Evolutionary conservation across 371 early-diverging fungal genomes (phyloP).

Genomic region (Dinochytrium kinnereticum): DNA sequence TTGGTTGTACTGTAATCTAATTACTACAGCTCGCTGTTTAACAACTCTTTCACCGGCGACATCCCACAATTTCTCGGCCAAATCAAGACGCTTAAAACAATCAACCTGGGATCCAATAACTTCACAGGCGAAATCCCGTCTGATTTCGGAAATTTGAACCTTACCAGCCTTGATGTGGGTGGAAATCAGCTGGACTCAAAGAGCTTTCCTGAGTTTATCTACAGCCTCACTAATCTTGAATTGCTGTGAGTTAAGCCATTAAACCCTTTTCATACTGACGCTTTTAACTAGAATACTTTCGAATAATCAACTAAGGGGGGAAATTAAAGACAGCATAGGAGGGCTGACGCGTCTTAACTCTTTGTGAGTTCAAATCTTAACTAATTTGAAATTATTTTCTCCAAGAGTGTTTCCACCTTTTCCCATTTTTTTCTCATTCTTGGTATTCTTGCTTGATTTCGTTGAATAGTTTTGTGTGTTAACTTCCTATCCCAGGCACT

Average conservation of each 20-base stretch:
- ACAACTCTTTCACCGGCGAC: not conserved
- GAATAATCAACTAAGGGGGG: not conserved
- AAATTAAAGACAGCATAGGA: not conserved
- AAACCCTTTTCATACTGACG: not conserved
- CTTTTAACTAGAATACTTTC: not conserved
- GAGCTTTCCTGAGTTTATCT: not conserved
- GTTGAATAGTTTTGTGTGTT: no score
- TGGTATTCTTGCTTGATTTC: no score
- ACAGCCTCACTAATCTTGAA: not conserved
- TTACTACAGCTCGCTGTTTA: not conserved
- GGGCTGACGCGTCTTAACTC: not conserved
- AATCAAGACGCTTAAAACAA: not conserved
- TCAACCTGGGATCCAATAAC: not conserved
- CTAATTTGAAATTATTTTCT: not conserved
- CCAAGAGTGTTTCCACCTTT: not conserved
- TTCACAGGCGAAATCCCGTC: not conserved
- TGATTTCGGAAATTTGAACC: not conserved
- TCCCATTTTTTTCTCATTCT: no score
- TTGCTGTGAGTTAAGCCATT: not conserved
- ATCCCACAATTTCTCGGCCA: not conserved
- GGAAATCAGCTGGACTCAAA: not conserved
- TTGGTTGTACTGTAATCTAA: no score
- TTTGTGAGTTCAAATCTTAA: not conserved
- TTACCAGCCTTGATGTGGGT: not conserved
- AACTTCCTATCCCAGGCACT: not conserved